Percentiles rank a stretch among this genome's conserved stretches.
phyloP scores from a whole-genome alignment of 768 basidiomycete genomes.

The Neoboletus subvelutipes region DNA sequence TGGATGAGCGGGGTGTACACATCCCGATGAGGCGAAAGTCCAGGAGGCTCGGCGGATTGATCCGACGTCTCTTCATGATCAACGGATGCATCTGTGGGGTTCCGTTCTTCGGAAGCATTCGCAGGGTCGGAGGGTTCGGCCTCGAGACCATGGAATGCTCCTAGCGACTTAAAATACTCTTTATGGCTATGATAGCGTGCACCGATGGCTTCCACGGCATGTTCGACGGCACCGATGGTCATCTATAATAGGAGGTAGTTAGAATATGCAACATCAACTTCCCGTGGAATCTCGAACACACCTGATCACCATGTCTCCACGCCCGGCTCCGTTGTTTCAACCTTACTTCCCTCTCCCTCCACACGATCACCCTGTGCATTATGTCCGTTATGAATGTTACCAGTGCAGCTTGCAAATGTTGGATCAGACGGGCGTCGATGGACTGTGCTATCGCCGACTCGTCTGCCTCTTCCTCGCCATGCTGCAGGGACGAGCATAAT shows the following conservation, averaged over 20 bases:
- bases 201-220: slow-evolving; percentile 51
- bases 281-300: slow-evolving; percentile 18
- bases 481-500: slow-evolving; percentile 30
- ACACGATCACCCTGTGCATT: slow-evolving; percentile 50
- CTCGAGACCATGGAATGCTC: slow-evolving; percentile 14
- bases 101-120: slow-evolving; percentile 18
- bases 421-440: slow-evolving; percentile 52
- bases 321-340: slow-evolving; percentile 60
- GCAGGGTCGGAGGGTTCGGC: neutral
- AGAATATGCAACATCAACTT: neutral
- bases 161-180: slow-evolving; percentile 40
- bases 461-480: slow-evolving; percentile 21
- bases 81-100: neutral
- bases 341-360: slow-evolving; percentile 56
- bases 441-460: slow-evolving; percentile 23
- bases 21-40: slow-evolving; percentile 28
- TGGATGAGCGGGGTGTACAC: slow-evolving; percentile 39
- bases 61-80: slow-evolving; percentile 4
- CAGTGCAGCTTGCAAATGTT: slow-evolving; percentile 43
- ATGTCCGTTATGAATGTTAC: slow-evolving; percentile 52
- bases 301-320: slow-evolving; percentile 52
- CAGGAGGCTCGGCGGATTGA: neutral
- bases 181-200: slow-evolving; percentile 37
- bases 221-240: slow-evolving; percentile 42
- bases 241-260: slow-evolving; percentile 36